Conservation (phyloP, 768 basidiomycete genomes). For the Ramaria sp. region DNA sequence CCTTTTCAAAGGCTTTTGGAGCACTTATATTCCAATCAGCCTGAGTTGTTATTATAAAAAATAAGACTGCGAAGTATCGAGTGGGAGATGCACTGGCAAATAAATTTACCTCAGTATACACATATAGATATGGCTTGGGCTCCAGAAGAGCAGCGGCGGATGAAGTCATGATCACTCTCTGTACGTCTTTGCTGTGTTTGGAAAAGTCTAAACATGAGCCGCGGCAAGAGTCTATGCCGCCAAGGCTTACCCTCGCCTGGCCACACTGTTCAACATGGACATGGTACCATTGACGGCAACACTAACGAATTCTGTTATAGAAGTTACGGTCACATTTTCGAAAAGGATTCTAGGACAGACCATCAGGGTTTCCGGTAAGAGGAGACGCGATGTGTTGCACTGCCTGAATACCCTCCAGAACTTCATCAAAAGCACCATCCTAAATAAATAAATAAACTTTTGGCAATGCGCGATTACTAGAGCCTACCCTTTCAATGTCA, state of each 20-base stretch:
- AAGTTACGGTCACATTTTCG: neutral
- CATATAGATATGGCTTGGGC: neutral
- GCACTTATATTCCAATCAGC: constrained; percentile 51
- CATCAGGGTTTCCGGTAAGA: constrained; percentile 2
- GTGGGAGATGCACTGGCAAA: neutral
- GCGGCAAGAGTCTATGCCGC: constrained; percentile 1
- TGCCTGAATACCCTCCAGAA: constrained; percentile 13
- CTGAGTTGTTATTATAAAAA: too few species aligned
- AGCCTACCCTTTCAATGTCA: constrained; percentile 19
- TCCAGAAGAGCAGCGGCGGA: constrained; percentile 30
- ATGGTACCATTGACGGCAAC: constrained; percentile 26
- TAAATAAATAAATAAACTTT: neutral
- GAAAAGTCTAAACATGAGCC: neutral
- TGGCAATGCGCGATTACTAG: too few species aligned
- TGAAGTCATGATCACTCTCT: constrained; percentile 60
- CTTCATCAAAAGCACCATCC: constrained; percentile 11
- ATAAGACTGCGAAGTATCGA: neutral
- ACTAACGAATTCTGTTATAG: constrained; percentile 18
- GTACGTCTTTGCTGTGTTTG: constrained; percentile 30
- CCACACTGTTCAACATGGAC: constrained; percentile 19
- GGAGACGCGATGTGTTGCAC: constrained; percentile 15
- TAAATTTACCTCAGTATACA: neutral
- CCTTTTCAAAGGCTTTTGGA: constrained; percentile 34
- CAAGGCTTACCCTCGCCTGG: constrained; percentile 9
- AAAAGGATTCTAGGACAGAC: neutral